Conservation (phyloP, 2,329 filamentous ascomycete species). For the Cadophora malorum region DNA sequence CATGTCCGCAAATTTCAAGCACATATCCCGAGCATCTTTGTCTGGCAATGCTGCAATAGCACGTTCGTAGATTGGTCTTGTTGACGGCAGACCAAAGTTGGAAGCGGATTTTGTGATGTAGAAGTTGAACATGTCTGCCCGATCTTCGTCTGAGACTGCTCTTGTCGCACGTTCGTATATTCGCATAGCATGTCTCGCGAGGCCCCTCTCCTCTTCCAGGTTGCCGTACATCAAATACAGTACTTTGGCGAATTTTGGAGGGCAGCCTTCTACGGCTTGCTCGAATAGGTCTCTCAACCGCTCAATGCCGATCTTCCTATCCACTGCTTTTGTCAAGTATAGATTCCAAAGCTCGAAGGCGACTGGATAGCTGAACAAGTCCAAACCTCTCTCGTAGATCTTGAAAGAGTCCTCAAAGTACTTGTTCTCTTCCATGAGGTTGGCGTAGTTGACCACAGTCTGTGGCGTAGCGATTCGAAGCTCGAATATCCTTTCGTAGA, state of each 20-base stretch:
- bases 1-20: conserved; percentile 98
- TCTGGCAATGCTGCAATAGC: conserved; percentile 95
- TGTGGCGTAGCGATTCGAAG: conserved; percentile 97
- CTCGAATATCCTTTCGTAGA: conserved; percentile 98
- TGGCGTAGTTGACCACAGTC: conserved; percentile 98
- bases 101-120: conserved; percentile 99
- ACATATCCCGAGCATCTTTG: conserved; percentile 94
- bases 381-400: conserved; percentile 91
- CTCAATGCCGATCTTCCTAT: conserved; percentile 95
- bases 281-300: conserved; percentile 94
- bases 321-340: conserved; percentile 95
- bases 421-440: conserved; percentile 89
- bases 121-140: conserved; percentile 98
- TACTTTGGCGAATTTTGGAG: conserved; percentile 93
- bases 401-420: conserved; percentile 99
- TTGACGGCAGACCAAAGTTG: conserved; percentile 96
- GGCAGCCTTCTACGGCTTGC: conserved; percentile 93
- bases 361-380: conserved; percentile 98
- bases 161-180: conserved; percentile 98
- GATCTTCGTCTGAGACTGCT: conserved; percentile 92
- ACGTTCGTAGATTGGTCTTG: conserved; percentile 92
- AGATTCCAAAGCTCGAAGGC: conserved; percentile 99
- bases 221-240: conserved; percentile 99
- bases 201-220: conserved; percentile 91
- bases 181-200: conserved; percentile 96